Evolutionary conservation across 129 eudicot species (phyloP).

Genomic region (Lactuca saligna): DNA sequence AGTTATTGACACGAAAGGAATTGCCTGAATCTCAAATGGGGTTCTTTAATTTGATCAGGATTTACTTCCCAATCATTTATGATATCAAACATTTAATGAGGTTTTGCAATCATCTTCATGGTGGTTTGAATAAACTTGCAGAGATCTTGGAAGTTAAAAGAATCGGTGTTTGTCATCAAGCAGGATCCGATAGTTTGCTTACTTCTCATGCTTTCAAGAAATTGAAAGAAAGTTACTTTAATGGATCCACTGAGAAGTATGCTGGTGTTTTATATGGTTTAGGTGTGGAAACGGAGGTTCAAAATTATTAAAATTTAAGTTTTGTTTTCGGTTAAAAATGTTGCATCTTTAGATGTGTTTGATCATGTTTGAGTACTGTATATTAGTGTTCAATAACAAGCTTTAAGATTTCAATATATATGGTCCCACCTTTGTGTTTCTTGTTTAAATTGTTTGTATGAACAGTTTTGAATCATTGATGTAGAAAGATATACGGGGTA

Average conservation of each 20-base stretch:
- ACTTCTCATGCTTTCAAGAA: constrained; percentile 46
- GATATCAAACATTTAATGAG: constrained; percentile 56
- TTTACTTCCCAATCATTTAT: constrained; percentile 44
- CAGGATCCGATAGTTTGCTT: constrained; percentile 61
- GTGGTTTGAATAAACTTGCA: constrained; percentile 53
- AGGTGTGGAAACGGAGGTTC: constrained; percentile 37
- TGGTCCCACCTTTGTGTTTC: neutral
- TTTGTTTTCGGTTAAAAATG: constrained; percentile 16
- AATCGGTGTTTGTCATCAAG: constrained; percentile 51
- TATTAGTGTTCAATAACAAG: constrained; percentile 25
- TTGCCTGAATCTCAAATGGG: constrained; percentile 46
- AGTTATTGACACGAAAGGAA: constrained; percentile 41
- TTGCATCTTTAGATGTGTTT: constrained; percentile 24
- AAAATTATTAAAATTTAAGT: constrained; percentile 15
- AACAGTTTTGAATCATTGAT: constrained; percentile 16
- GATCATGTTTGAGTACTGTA: constrained; percentile 24
- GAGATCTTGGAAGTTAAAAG: constrained; percentile 43
- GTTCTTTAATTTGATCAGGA: constrained; percentile 44
- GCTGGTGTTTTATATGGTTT: constrained; percentile 46
- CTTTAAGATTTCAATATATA: constrained; percentile 15
- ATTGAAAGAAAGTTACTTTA: constrained; percentile 40
- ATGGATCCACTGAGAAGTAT: constrained; percentile 41
- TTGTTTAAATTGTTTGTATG: constrained; percentile 10
- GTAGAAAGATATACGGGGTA: neutral
- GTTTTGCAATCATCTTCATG: constrained; percentile 46